These are phyloP conservation scores for Beauveria bassiana DNA, from an alignment of 2,329 filamentous ascomycete species.

Conservation along the genomic window DNA sequence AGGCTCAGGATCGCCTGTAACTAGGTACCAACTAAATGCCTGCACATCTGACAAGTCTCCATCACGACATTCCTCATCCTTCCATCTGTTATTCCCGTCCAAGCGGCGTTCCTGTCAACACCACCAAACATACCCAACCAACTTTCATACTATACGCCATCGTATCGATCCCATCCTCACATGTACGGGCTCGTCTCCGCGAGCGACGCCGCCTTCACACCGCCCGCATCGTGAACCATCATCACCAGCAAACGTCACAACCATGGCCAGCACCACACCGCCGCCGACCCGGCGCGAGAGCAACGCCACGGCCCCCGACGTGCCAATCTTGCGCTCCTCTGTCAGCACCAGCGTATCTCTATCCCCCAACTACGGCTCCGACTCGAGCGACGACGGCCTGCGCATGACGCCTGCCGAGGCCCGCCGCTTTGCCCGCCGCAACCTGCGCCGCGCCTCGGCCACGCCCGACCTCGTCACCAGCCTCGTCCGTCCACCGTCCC, in stretches of 20 bases:
- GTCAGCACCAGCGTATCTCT: conserved; percentile 2
- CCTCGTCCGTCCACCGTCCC: conserved; percentile 30
- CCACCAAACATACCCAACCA: not conserved
- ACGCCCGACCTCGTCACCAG: conserved; percentile 33
- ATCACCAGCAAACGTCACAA: not conserved
- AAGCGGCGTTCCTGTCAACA: not conserved
- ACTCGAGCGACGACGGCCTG: conserved; percentile 30
- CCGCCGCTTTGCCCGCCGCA: conserved; percentile 29
- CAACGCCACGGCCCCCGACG: conserved; percentile 10
- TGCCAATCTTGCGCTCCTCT: conserved; percentile 6
- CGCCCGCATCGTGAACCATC: conserved; percentile 24
- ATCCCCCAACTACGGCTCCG: conserved; percentile 19
- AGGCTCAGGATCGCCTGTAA: too few relatives aligned
- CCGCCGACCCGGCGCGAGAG: conserved; percentile 10
- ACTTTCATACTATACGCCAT: not conserved
- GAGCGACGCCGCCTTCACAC: not conserved
- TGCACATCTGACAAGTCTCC: not conserved
- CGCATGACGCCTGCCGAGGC: conserved; percentile 27
- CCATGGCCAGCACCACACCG: conserved; percentile 10
- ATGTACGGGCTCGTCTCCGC: not conserved
- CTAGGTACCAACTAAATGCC: not conserved
- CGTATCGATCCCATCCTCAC: not conserved
- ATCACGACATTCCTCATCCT: not conserved
- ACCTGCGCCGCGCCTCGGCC: conserved; percentile 26
- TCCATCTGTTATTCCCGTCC: not conserved